Evolutionary conservation across 768 basidiomycete genomes (phyloP).

Genomic region (Tulasnella sp.): DNA sequence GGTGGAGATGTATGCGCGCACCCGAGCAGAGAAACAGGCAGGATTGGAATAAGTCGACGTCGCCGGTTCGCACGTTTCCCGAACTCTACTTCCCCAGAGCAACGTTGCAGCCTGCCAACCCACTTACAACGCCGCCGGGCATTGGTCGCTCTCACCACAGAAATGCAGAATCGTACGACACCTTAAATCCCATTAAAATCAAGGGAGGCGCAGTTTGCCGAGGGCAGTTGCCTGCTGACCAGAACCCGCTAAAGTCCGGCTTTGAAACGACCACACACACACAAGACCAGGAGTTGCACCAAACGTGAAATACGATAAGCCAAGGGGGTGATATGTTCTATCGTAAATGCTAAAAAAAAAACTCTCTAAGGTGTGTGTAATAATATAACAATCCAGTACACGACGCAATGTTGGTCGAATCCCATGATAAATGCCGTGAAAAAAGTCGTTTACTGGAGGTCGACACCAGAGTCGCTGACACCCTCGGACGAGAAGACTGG

Average conservation of each 20-base stretch:
- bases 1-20: background rate
- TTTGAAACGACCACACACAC: background rate
- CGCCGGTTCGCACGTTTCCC: conserved; percentile 1
- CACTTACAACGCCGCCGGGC: background rate
- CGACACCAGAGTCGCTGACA: conserved; percentile 65
- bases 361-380: conserved; percentile 2
- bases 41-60: conserved; percentile 5
- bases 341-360: no score
- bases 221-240: no score
- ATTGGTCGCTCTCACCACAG: background rate
- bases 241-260: no score
- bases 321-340: background rate
- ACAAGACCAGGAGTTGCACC: background rate
- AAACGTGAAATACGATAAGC: conserved; percentile 4
- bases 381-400: background rate
- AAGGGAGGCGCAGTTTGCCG: background rate
- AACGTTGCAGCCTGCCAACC: conserved; percentile 1
- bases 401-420: background rate
- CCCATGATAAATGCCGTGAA: background rate
- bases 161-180: background rate
- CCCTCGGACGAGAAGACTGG: conserved; percentile 59
- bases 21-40: background rate
- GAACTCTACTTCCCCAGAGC: conserved; percentile 7
- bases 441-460: conserved; percentile 39
- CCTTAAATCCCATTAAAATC: background rate